Conservation (phyloP, 2,329 filamentous ascomycete genomes). For the Ophiostoma australiae region DNA sequence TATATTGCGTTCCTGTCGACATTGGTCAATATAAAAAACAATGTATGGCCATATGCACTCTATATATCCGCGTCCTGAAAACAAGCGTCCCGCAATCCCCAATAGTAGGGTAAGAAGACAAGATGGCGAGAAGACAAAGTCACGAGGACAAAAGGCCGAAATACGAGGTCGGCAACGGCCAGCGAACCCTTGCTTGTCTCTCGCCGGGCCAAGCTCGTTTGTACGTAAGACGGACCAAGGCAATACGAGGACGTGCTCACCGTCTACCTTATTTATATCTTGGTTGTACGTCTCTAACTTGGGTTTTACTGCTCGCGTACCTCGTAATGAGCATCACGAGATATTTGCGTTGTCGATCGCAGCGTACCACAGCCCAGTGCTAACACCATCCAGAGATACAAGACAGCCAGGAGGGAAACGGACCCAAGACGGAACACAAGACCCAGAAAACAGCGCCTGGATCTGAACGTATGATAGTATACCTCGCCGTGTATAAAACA, state of each 20-base stretch:
- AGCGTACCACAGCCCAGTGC: not conserved
- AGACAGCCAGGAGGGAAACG: not conserved
- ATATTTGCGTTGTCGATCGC: not conserved
- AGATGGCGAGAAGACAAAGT: not conserved
- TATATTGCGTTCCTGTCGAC: not conserved
- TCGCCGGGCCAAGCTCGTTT: not conserved
- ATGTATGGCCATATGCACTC: not conserved
- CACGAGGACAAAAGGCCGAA: not conserved
- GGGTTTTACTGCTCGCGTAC: not conserved
- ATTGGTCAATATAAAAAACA: not conserved
- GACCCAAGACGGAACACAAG: not conserved
- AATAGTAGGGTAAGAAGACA: not conserved
- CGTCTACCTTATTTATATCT: not conserved
- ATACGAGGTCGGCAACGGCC: not conserved
- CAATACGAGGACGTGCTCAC: not conserved
- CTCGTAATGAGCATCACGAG: constrained; percentile 7
- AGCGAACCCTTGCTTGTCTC: constrained; percentile 3
- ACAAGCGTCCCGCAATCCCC: not conserved
- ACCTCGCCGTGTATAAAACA: not conserved
- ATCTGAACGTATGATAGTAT: not conserved
- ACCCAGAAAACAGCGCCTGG: not conserved
- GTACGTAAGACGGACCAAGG: constrained; percentile 8
- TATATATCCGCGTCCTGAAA: not conserved
- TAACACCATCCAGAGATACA: not conserved
- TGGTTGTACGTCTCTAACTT: not conserved